A percentile compares a stretch with the other conserved stretches of the same genome.
phyloP scores from a whole-genome alignment of 139 green algal species.

The Coccomyxa sp. region DNA sequence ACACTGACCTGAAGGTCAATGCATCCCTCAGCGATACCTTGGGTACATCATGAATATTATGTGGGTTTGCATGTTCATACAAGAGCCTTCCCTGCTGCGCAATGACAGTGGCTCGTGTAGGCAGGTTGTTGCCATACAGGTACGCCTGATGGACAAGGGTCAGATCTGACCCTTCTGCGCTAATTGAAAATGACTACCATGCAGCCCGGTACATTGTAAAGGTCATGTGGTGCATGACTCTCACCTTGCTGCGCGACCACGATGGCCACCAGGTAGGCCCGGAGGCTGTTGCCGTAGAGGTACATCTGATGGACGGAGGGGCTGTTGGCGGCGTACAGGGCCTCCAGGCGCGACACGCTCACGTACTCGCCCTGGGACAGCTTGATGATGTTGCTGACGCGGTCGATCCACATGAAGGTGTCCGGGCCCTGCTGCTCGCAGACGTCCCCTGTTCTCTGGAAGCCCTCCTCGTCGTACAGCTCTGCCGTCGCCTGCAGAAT shows the following conservation, averaged over 20 bases:
- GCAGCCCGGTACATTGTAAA: no score
- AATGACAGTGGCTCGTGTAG: no score
- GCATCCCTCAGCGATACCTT: no score
- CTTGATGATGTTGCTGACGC: constrained; percentile 98
- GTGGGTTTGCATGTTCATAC: no score
- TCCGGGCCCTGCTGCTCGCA: neutral
- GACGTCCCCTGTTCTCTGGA: constrained; percentile 93
- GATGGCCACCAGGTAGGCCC: constrained; percentile 78
- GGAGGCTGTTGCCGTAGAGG: constrained; percentile 86
- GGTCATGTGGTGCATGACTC: no score
- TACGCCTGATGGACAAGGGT: no score
- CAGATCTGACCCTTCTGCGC: no score
- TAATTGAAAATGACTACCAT: no score
- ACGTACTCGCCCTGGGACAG: constrained; percentile 93
- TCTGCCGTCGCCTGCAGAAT: constrained; percentile 48
- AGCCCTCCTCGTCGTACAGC: constrained; percentile 85
- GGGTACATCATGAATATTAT: no score
- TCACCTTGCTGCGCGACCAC: constrained; percentile 91
- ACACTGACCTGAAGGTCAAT: no score
- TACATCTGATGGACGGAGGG: constrained; percentile 76
- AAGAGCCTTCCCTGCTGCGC: no score
- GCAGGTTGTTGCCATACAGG: no score
- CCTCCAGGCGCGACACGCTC: constrained; percentile 97
- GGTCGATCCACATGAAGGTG: constrained; percentile 68
- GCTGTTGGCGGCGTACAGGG: constrained; percentile 68